phyloP scores from a whole-genome alignment of 768 basidiomycete species.

The Podaxis carcinomalis region DNA sequence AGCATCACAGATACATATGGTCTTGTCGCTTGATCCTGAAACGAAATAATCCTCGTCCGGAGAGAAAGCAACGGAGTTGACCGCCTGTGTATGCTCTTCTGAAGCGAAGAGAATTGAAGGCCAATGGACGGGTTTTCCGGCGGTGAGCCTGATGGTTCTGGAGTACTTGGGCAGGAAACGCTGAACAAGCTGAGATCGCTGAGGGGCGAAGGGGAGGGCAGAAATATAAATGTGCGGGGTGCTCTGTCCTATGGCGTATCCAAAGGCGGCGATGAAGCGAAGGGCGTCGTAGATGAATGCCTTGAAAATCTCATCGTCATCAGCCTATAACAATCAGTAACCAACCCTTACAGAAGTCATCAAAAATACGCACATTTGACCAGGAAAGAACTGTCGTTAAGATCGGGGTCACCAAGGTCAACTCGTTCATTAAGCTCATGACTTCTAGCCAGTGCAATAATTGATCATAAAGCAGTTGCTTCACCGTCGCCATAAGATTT shows the following conservation, averaged over 20 bases:
- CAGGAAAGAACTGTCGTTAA: slow-evolving; percentile 6
- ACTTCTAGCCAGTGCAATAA: slow-evolving; percentile 30
- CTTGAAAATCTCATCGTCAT: slow-evolving; percentile 11
- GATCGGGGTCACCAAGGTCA: slow-evolving; percentile 6
- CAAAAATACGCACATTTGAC: slow-evolving; percentile 12
- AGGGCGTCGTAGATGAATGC: slow-evolving; percentile 17
- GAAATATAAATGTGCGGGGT: slow-evolving; percentile 24
- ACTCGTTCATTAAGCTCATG: slow-evolving; percentile 20
- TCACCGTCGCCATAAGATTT: slow-evolving; percentile 12
- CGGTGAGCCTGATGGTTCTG: slow-evolving; percentile 8
- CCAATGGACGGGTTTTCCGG: slow-evolving; percentile 15
- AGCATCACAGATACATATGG: slow-evolving; percentile 19
- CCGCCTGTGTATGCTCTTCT: slow-evolving; percentile 8
- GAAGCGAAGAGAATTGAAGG: slow-evolving; percentile 15
- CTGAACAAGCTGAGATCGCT: slow-evolving; percentile 13
- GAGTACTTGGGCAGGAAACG: slow-evolving; percentile 13
- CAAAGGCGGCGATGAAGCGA: slow-evolving; percentile 17
- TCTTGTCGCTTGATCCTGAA: slow-evolving; percentile 24
- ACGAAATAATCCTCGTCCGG: slow-evolving; percentile 21
- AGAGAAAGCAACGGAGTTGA: slow-evolving; percentile 19
- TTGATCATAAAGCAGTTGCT: slow-evolving; percentile 18
- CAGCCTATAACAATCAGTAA: not conserved
- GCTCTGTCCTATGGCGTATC: slow-evolving; percentile 15
- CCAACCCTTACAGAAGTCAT: not conserved
- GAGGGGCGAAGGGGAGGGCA: slow-evolving; percentile 24